These are phyloP conservation scores for Hypoxylon lienhwacheense DNA, from an alignment of 495 filamentous ascomycete species.

Conservation along the genomic window DNA sequence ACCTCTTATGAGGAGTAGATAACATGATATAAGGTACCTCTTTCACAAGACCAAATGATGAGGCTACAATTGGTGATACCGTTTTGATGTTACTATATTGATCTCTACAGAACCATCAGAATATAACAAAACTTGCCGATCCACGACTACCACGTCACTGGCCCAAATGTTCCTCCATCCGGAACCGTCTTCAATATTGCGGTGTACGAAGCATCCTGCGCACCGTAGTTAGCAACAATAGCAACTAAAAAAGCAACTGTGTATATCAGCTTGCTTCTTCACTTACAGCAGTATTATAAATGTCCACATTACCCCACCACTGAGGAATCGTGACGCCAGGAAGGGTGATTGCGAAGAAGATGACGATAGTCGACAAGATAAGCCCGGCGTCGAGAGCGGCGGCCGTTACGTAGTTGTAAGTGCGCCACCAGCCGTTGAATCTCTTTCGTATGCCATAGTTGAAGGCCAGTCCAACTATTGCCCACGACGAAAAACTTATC, in stretches of 20 bases:
- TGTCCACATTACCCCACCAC: slow-evolving; percentile 54
- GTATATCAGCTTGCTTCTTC: neutral
- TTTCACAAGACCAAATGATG: too few relatives aligned
- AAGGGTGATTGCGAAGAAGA: slow-evolving; percentile 52
- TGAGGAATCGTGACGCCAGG: slow-evolving; percentile 45
- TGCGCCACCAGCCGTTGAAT: slow-evolving; percentile 60
- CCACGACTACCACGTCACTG: slow-evolving; percentile 35
- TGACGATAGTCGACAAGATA: slow-evolving; percentile 47
- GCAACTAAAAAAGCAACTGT: neutral
- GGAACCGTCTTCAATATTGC: slow-evolving; percentile 41
- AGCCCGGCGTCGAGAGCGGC: slow-evolving; percentile 56
- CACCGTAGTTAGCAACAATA: slow-evolving; percentile 13
- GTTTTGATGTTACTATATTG: too few relatives aligned
- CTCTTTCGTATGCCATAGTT: slow-evolving; percentile 56
- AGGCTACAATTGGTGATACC: too few relatives aligned
- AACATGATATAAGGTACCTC: too few relatives aligned
- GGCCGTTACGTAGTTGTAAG: slow-evolving; percentile 66
- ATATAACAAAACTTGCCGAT: too few relatives aligned
- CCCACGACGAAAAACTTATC: slow-evolving; percentile 63
- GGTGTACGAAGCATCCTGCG: slow-evolving; percentile 38
- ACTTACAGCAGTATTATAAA: slow-evolving; percentile 42
- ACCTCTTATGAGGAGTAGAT: too few relatives aligned
- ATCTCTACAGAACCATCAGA: too few relatives aligned
- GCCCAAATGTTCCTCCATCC: slow-evolving; percentile 42
- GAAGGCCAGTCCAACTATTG: slow-evolving; percentile 59